Evolutionary conservation across 2,329 filamentous ascomycete species (phyloP), one percentile per base, ranked within the genome.

Genomic region (Aspergillus carbonarius): DNA sequence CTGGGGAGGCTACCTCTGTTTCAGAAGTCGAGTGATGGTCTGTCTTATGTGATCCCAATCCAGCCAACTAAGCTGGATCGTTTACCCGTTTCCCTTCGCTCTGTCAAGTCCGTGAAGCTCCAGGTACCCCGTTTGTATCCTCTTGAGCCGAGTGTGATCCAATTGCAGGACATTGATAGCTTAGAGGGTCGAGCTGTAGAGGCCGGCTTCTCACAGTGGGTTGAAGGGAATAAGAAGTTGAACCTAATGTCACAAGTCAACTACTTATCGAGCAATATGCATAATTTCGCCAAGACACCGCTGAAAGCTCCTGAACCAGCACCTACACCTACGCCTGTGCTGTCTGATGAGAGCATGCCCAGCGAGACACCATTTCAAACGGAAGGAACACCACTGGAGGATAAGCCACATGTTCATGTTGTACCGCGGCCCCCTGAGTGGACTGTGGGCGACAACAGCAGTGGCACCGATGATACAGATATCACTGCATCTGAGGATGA

Each of bases 361-460:
- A 58, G 69, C 23, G 54, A 66, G 5, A 55, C 59, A n/a, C 34
- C 62, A 60, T 59, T 60, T 59, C 54, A 56, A 30, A 63, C 68
- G 6, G 57, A 61, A 9, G 18, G 27, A 1, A 44, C 60, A 15
- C 50, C 54, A 18, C 48, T 71, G 8, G 76, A 79, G 47, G 86
- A 85, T 27, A 84, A 82, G 57, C 81, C 82, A 34, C 90, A 93
- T 68, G 77, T 95, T 50, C 83, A 88, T 60, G 77, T 89, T 59
- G 91, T 95, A 54, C 84, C 89, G 10, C 82, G 90, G 7, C 91
- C 91, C 9, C 89, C 89, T 0, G 91, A 96, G 73, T 96, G 91
- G 91, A 74, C 74, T 27, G 69, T 78, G 13, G 72, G 63, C 2
- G 71, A 69, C 5, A 64, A 65, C 18, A 66, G 70, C 1, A 69